These are phyloP conservation scores for Phialophora expanda DNA, from an alignment of 2,329 filamentous ascomycete species.

Conservation along the genomic window DNA sequence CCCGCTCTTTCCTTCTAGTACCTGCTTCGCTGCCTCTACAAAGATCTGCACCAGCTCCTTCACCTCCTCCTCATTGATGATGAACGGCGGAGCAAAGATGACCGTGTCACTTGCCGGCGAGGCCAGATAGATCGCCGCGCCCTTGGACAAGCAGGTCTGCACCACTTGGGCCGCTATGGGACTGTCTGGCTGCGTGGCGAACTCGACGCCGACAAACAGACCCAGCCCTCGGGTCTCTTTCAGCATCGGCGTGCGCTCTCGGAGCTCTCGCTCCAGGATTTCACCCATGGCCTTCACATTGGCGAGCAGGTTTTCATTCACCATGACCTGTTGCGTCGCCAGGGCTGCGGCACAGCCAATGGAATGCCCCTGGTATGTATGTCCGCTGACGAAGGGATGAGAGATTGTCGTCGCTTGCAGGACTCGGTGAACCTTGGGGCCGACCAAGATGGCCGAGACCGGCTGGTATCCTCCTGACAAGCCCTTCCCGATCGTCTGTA, in stretches of 20 bases:
- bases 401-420: constrained; percentile 52
- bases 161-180: constrained; percentile 59
- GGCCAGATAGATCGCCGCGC: constrained; percentile 56
- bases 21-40: constrained; percentile 27
- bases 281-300: constrained; percentile 46
- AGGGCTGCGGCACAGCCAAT: constrained; percentile 60
- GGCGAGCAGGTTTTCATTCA: constrained; percentile 55
- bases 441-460: constrained; percentile 60
- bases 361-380: constrained; percentile 63
- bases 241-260: constrained; percentile 54
- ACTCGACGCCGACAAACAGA: constrained; percentile 65
- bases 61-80: constrained; percentile 54
- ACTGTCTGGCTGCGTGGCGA: constrained; percentile 39
- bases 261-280: constrained; percentile 49
- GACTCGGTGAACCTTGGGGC: constrained; percentile 54
- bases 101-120: constrained; percentile 58
- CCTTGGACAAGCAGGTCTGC: constrained; percentile 56
- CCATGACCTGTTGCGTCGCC: constrained; percentile 57
- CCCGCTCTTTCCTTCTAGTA: background rate
- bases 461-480: constrained; percentile 62
- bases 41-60: constrained; percentile 54
- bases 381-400: constrained; percentile 61
- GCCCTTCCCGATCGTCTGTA: constrained; percentile 65
- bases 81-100: constrained; percentile 60
- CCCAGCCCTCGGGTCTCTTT: constrained; percentile 64